These are phyloP conservation scores for Neofusicoccum ribis DNA, from an alignment of 2,329 filamentous ascomycete species.

Conservation along the genomic window DNA sequence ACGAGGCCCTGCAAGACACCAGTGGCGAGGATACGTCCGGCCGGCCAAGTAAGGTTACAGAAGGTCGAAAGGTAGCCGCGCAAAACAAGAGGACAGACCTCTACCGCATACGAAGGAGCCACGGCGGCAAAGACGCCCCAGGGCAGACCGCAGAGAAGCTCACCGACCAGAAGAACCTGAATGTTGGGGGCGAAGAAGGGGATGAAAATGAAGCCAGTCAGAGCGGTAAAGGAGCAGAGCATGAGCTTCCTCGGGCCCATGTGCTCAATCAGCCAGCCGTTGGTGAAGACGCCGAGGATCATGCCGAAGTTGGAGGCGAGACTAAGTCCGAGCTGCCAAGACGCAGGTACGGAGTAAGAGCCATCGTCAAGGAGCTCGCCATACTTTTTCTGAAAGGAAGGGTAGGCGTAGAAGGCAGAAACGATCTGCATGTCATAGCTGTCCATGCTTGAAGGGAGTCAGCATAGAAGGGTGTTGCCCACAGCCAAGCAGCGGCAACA, in stretches of 20 bases:
- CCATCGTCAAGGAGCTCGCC: slow-evolving; percentile 37
- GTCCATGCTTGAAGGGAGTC: slow-evolving; percentile 77
- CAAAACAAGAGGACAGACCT: slow-evolving; percentile 68
- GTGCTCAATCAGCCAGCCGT: slow-evolving; percentile 46
- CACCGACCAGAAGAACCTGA: slow-evolving; percentile 41
- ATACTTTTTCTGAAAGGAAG: slow-evolving; percentile 47
- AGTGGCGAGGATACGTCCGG: slow-evolving; percentile 73
- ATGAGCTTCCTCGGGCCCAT: slow-evolving; percentile 48
- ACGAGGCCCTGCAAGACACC: slow-evolving; percentile 69
- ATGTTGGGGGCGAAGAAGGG: slow-evolving; percentile 48
- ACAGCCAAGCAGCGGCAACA: neutral
- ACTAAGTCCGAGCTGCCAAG: slow-evolving; percentile 47
- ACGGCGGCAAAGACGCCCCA: slow-evolving; percentile 49
- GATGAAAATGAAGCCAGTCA: slow-evolving; percentile 45
- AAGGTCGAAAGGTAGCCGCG: slow-evolving; percentile 60
- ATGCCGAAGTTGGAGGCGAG: slow-evolving; percentile 49
- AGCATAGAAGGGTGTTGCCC: neutral
- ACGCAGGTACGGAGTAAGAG: slow-evolving; percentile 43
- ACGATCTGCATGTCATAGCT: slow-evolving; percentile 80
- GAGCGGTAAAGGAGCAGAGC: slow-evolving; percentile 40
- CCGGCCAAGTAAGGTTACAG: slow-evolving; percentile 73
- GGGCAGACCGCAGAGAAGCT: slow-evolving; percentile 46
- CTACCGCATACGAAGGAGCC: slow-evolving; percentile 49
- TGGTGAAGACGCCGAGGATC: slow-evolving; percentile 46
- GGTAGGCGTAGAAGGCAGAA: slow-evolving; percentile 67